A percentile compares a stretch with the other conserved stretches of the same genome.
Evolutionary conservation across 108 stramenopile genomes (phyloP).

Genomic region (Hondaea fermentalgiana): DNA sequence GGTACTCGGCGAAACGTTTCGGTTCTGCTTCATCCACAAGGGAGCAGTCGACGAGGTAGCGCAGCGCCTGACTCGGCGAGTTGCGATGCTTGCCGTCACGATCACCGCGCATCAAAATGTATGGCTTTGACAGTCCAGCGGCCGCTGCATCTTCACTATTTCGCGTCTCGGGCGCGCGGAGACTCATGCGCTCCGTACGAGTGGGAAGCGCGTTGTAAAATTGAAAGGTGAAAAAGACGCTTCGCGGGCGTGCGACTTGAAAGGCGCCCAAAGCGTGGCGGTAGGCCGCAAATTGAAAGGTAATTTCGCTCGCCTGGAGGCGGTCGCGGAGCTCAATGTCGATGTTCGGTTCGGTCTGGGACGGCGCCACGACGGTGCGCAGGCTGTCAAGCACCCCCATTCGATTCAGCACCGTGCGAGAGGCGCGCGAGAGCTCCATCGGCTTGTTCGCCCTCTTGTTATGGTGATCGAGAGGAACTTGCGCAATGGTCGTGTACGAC

Average conservation of each 20-base stretch:
- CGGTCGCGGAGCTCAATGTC: constrained; percentile 32
- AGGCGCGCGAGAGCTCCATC: neutral
- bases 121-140: neutral
- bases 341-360: constrained; percentile 10
- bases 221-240: constrained; percentile 52
- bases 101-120: neutral
- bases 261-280: neutral
- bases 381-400: neutral
- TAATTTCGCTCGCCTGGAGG: constrained; percentile 37
- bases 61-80: constrained; percentile 32
- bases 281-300: constrained; percentile 51
- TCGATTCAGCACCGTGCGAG: neutral
- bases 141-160: neutral
- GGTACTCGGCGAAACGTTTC: constrained; percentile 36
- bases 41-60: constrained; percentile 42
- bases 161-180: neutral
- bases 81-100: neutral
- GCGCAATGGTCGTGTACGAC: neutral
- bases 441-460: neutral
- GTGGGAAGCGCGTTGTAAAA: constrained; percentile 44
- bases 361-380: neutral
- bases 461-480: neutral
- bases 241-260: constrained; percentile 18
- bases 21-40: constrained; percentile 27
- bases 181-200: constrained; percentile 44